Conservation (phyloP, 23 red algal species). For the Cyanidiococcus yangmingshanensis region DNA sequence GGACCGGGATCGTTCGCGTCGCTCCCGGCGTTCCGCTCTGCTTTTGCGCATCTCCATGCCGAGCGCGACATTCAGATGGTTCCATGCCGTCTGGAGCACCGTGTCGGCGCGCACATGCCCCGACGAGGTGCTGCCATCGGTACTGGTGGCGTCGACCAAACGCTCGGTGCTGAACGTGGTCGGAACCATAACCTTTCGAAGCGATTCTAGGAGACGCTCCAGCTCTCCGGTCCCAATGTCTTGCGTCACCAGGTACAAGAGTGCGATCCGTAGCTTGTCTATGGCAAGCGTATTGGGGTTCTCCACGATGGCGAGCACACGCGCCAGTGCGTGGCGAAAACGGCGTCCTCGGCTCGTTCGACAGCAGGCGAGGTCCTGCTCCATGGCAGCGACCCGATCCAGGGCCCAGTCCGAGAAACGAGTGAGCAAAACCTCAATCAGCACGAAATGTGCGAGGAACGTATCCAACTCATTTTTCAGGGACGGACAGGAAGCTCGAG, state of each 20-base stretch:
- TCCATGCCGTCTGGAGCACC: background rate
- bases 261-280: constrained; percentile 13
- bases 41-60: background rate
- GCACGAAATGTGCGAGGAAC: constrained; percentile 12
- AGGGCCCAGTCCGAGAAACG: background rate
- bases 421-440: background rate
- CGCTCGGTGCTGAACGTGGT: background rate
- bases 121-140: background rate
- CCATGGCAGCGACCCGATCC: constrained; percentile 13
- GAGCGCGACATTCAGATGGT: background rate
- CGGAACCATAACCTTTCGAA: background rate
- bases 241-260: constrained; percentile 10
- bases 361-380: constrained; percentile 20
- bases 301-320: background rate
- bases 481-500: background rate
- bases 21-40: constrained; percentile 3
- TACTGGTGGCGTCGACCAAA: background rate
- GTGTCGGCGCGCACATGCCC: background rate
- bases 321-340: background rate
- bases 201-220: background rate
- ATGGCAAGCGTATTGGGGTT: background rate
- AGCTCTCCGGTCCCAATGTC: constrained; percentile 1
- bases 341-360: constrained; percentile 9
- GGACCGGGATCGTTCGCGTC: constrained; percentile 4
- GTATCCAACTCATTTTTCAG: background rate